These are phyloP conservation scores for Dimargaris xerosporica DNA, from an alignment of 192 early-diverging fungal genomes.

Conservation along the genomic window DNA sequence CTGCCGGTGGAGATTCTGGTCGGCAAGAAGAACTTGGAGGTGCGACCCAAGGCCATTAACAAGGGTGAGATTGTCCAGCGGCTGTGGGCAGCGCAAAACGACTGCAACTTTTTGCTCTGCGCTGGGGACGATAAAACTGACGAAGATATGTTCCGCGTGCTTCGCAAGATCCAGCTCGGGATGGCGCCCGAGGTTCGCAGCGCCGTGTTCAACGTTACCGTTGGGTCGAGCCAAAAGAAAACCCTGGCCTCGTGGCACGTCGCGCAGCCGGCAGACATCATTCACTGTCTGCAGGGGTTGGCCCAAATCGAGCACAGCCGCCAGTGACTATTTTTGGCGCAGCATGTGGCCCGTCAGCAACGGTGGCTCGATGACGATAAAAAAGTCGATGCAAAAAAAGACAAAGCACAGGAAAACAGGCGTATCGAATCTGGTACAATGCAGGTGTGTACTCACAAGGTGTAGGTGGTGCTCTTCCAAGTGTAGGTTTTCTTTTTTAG, in stretches of 20 bases:
- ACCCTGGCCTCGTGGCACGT: slow-evolving; percentile 12
- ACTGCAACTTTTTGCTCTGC: slow-evolving; percentile 82
- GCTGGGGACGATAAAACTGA: slow-evolving; percentile 97
- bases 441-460: no score
- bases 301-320: neutral
- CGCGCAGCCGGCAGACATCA: neutral
- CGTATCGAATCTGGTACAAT: no score
- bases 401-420: no score
- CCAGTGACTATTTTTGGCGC: no score
- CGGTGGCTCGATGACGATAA: no score
- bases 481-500: no score
- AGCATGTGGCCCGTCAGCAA: no score
- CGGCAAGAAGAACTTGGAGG: slow-evolving; percentile 94
- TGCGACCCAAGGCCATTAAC: slow-evolving; percentile 82
- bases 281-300: neutral
- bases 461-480: no score
- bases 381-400: no score
- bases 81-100: slow-evolving; percentile 40
- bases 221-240: slow-evolving; percentile 10
- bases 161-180: slow-evolving; percentile 19
- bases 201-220: slow-evolving; percentile 4
- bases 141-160: slow-evolving; percentile 88
- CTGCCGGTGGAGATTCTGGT: slow-evolving; percentile 85
- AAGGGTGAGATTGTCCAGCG: slow-evolving; percentile 96
- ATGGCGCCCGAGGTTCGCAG: neutral